Percentiles rank a stretch among this genome's conserved stretches.
phyloP scores from a whole-genome alignment of 768 basidiomycete species.

The Vararia minispora region DNA sequence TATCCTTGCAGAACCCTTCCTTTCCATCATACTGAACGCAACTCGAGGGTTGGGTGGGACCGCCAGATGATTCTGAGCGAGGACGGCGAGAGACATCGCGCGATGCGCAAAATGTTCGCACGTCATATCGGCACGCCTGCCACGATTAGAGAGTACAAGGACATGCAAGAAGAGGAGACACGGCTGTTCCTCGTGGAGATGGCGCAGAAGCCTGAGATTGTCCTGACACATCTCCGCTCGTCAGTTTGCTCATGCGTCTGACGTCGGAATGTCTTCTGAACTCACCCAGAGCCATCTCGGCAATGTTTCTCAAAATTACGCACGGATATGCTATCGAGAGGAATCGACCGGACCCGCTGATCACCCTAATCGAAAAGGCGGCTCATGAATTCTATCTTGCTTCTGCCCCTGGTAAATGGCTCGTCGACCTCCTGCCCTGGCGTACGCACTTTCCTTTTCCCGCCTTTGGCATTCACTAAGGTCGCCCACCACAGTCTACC shows the following conservation, averaged over 20 bases:
- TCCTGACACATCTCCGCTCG: slow-evolving; percentile 4
- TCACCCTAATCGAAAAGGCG: slow-evolving; percentile 4
- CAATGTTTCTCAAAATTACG: slow-evolving; percentile 7
- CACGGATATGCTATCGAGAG: slow-evolving; percentile 4
- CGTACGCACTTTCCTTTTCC: background rate
- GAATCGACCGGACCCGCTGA: slow-evolving; percentile 4
- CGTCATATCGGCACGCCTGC: slow-evolving; percentile 7
- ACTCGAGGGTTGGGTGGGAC: slow-evolving; percentile 6
- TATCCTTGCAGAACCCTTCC: background rate
- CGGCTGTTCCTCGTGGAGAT: slow-evolving; percentile 3
- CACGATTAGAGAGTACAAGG: background rate
- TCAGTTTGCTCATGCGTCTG: background rate
- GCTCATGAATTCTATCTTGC: slow-evolving; percentile 8
- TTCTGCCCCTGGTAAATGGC: slow-evolving; percentile 4
- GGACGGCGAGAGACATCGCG: slow-evolving; percentile 4
- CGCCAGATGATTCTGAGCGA: slow-evolving; percentile 6
- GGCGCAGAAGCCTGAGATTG: slow-evolving; percentile 2
- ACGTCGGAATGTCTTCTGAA: background rate
- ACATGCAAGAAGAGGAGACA: slow-evolving; percentile 3
- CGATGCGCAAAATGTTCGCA: slow-evolving; percentile 6
- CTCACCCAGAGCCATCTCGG: slow-evolving; percentile 1
- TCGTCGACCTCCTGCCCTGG: slow-evolving; percentile 4
- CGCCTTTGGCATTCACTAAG: background rate
- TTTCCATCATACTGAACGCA: background rate
- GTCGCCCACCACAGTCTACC: background rate